Conservation (phyloP, 108 stramenopile genomes). For the Mediolabrus comicus region DNA sequence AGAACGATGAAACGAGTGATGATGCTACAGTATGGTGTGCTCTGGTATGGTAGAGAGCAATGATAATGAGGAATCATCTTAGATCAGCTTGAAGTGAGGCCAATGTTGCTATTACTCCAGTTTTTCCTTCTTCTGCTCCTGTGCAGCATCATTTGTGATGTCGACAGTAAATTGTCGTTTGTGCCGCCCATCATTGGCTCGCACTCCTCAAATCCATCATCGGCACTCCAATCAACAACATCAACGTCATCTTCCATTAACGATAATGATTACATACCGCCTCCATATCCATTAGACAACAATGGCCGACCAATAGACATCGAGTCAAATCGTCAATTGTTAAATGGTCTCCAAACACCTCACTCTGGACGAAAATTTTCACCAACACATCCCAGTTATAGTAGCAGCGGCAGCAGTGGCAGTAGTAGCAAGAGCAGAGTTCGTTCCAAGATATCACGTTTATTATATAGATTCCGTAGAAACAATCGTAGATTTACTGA, state of each 20-base stretch:
- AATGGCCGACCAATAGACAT: constrained; percentile 19
- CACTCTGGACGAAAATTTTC: constrained; percentile 81
- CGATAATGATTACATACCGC: neutral
- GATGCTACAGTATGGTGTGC: no score
- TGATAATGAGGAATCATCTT: no score
- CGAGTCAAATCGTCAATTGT: neutral
- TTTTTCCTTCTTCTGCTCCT: neutral
- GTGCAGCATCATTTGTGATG: neutral
- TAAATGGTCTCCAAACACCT: constrained; percentile 54
- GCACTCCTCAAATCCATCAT: neutral
- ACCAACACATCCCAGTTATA: constrained; percentile 67
- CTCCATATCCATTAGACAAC: constrained; percentile 27
- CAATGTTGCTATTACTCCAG: constrained; percentile 3
- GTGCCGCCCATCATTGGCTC: neutral
- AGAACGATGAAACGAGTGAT: no score
- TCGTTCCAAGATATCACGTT: constrained; percentile 13
- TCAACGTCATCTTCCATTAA: neutral
- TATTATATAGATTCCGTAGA: constrained; percentile 2
- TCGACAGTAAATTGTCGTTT: neutral
- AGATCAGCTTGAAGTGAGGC: no score
- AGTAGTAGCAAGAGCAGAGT: constrained; percentile 1
- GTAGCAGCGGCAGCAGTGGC: neutral
- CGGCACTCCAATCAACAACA: no score
- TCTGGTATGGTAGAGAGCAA: no score
- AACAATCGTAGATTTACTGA: constrained; percentile 74